phyloP scores from a whole-genome alignment of 768 basidiomycete genomes.

The Suillus ampliporus region DNA sequence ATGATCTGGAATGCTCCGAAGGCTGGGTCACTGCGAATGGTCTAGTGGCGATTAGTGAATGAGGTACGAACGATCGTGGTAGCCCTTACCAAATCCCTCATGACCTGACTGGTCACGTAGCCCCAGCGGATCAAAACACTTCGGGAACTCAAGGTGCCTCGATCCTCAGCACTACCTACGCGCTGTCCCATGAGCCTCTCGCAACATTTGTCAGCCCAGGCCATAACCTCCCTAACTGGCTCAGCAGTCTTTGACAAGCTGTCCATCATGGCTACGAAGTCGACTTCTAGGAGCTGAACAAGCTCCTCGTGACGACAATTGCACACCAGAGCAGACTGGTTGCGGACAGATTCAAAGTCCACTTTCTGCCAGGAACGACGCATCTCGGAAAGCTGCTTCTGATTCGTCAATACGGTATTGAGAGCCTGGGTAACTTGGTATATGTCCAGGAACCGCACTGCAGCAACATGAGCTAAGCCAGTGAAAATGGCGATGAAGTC shows the following conservation, averaged over 20 bases:
- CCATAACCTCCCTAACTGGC: conserved; percentile 86
- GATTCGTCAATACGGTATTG: conserved; percentile 86
- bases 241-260: conserved; percentile 72
- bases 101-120: conserved; percentile 91
- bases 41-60: conserved; percentile 49
- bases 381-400: conserved; percentile 86
- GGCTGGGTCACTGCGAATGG: conserved; percentile 89
- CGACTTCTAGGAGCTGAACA: conserved; percentile 82
- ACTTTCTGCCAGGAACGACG: conserved; percentile 87
- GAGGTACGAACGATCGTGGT: not conserved
- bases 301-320: conserved; percentile 92
- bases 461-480: conserved; percentile 18
- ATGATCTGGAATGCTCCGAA: conserved; percentile 93
- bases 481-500: not conserved
- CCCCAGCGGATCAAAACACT: conserved; percentile 91
- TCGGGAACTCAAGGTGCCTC: conserved; percentile 82
- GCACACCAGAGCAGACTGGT: conserved; percentile 92
- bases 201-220: conserved; percentile 91
- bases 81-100: conserved; percentile 81
- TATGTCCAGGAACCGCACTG: conserved; percentile 91
- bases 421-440: conserved; percentile 91
- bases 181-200: conserved; percentile 82
- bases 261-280: conserved; percentile 81
- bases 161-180: conserved; percentile 66
- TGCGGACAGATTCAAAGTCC: conserved; percentile 89